These are phyloP conservation scores for Limonium bicolor DNA, from an alignment of 148 eudicot species.

Conservation along the genomic window DNA sequence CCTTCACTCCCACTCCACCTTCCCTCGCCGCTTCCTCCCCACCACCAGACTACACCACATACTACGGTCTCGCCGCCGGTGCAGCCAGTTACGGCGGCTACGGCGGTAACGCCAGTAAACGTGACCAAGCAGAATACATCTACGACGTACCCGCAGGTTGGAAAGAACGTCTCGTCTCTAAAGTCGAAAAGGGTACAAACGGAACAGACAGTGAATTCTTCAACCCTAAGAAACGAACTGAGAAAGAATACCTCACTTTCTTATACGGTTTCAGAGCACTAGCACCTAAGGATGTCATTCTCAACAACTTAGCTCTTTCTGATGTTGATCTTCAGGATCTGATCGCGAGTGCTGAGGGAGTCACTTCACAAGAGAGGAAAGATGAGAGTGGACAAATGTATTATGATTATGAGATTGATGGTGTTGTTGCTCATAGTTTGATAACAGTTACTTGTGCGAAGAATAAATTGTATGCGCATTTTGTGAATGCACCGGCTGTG, in stretches of 20 bases:
- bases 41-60: constrained; percentile 18
- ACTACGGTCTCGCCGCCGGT: constrained; percentile 92
- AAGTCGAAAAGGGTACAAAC: constrained; percentile 83
- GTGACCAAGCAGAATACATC: constrained; percentile 71
- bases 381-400: constrained; percentile 75
- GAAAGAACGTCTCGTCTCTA: constrained; percentile 72
- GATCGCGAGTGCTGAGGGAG: constrained; percentile 43
- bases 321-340: constrained; percentile 64
- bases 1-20: constrained; percentile 24
- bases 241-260: constrained; percentile 60
- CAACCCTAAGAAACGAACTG: constrained; percentile 70
- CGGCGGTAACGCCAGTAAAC: constrained; percentile 73
- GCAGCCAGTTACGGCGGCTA: constrained; percentile 91
- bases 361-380: constrained; percentile 41
- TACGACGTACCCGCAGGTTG: constrained; percentile 86
- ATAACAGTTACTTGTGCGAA: constrained; percentile 72
- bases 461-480: constrained; percentile 83
- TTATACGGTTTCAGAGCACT: constrained; percentile 50
- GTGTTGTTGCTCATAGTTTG: constrained; percentile 49
- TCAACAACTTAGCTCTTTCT: constrained; percentile 65
- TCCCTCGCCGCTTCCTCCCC: constrained; percentile 26
- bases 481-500: constrained; percentile 65
- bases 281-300: constrained; percentile 55
- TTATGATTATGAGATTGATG: constrained; percentile 70
- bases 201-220: constrained; percentile 88